These are phyloP conservation scores for Pisolithus marmoratus DNA, from an alignment of 768 basidiomycete species.

Conservation along the genomic window DNA sequence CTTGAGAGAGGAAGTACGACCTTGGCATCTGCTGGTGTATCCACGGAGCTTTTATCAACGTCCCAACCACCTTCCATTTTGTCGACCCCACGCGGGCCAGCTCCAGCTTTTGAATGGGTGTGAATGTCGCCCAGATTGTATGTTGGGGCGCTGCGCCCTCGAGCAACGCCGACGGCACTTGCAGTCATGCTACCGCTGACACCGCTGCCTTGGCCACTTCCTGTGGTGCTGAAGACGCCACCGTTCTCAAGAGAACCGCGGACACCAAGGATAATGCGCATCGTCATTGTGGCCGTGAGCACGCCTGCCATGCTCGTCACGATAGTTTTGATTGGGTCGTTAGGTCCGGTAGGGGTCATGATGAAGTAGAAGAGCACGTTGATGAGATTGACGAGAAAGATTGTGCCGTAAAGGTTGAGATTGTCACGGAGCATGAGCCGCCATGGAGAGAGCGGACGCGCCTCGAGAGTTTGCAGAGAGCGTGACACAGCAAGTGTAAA, in stretches of 20 bases:
- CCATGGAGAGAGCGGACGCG: slow-evolving; percentile 61
- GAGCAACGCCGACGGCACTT: slow-evolving; percentile 16
- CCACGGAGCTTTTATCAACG: slow-evolving; percentile 37
- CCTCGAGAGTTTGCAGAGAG: slow-evolving; percentile 18
- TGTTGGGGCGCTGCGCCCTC: slow-evolving; percentile 23
- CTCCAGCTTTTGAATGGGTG: slow-evolving; percentile 42
- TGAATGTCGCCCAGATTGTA: slow-evolving; percentile 48
- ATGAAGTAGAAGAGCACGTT: slow-evolving; percentile 89
- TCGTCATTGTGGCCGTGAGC: slow-evolving; percentile 81
- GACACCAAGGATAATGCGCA: slow-evolving; percentile 80
- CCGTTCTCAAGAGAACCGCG: slow-evolving; percentile 70
- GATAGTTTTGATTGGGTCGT: slow-evolving; percentile 75
- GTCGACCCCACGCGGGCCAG: slow-evolving; percentile 31
- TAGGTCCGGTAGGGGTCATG: slow-evolving; percentile 53
- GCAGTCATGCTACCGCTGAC: slow-evolving; percentile 37
- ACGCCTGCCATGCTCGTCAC: slow-evolving; percentile 84
- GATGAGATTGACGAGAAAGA: slow-evolving; percentile 74
- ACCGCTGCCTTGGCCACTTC: slow-evolving; percentile 39
- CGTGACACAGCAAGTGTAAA: slow-evolving; percentile 20
- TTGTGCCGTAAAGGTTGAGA: slow-evolving; percentile 78
- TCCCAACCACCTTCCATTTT: slow-evolving; percentile 38
- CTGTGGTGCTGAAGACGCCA: slow-evolving; percentile 61
- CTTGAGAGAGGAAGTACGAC: slow-evolving; percentile 29
- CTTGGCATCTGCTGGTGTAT: slow-evolving; percentile 28
- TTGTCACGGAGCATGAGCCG: slow-evolving; percentile 89